Base-by-base conservation (phyloP, 2,329 filamentous ascomycete genomes). In the Metarhizium guizhouense region DNA sequence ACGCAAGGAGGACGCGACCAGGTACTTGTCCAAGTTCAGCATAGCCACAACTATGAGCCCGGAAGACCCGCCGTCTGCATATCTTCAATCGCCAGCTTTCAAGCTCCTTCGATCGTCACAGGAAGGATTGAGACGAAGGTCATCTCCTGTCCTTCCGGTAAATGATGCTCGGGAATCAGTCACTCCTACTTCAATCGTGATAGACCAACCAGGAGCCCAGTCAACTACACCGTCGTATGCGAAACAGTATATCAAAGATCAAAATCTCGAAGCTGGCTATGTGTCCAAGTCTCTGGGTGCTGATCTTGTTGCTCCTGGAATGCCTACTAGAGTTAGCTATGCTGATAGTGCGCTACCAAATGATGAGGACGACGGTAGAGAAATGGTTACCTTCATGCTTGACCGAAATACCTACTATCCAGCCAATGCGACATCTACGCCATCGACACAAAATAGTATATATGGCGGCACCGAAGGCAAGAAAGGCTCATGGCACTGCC, bases 71-170 rank as follows among this genome's bases (percentile, higher is more conserved):
- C 56, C 51, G 6, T 55, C 56, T 11, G 52, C 32, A n/a, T 47
- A 54, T 32, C 36, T 52, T 8, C 52, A 50, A 8, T 52, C 59
- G 4, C 56, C 57, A 30, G 45, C 53, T 36, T 52, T 50, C 10
- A 4, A 47, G 51, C 5, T 56, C 47, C 47, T 50, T 38, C 55
- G 54, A 18, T 52, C 52, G 49, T 56, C 65, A 34, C 52, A 62
- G 53, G 64, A 67, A 14, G 69, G 64, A 49, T 62, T 62, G 18
- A 74, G 75, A 60, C 74, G 77, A 18, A 73, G 71, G 52, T 81
- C 78, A 3, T 82, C 79, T 16, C 77, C 76, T 2, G 70, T 81
- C 2, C 67, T 82, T 47, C 77, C 78, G 7, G 57, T 65, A 14
- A 34, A 51, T 25, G 50, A 52, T 6, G 11, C 14, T n/a, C 40